Evolutionary conservation across 129 eudicot species (phyloP), one percentile per base, ranked within the genome.

Genomic region (Centaurea solstitialis): DNA sequence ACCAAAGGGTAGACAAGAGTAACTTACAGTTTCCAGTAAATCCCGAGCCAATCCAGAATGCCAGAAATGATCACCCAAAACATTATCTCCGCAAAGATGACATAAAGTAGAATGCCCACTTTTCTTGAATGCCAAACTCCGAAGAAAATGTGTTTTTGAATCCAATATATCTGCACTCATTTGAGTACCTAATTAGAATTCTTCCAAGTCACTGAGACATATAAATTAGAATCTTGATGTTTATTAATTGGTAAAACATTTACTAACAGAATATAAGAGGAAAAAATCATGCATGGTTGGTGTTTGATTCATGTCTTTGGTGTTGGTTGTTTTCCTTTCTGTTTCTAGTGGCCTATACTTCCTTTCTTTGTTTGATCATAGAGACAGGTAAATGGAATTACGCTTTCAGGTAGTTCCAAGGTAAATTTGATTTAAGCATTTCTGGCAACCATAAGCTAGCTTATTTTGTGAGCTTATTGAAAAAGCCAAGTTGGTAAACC

Each of bases 41-140:
- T 87, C 82, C 88, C 80, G 22, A 82, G 35, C 79, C 83, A 3
- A 73, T 94, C 93, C 30, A 94, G 75, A 70, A 92, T 26, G 89
- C 96, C 98, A 65, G 96, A 89, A 82, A 92, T 85, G 22, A 90
- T 33, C 77, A 73, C 93, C 98, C 98, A 94, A 79, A 94, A 94
- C 43, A 88, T 74, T 76, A 94, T 92, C 82, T 94, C 94, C 17
- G 92, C 98, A 76, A 92, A 94, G 76, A 94, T 84, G 11, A 94
- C 97, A 80, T 94, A 94, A 21, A 94, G 89, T 67, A 94, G 84
- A 43, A 81, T 90, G 38, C 98, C 98, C 22, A 92, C 89, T 88
- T 86, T 91, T 78, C 78, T 84, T 82, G 95, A 91, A 85, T 90
- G 86, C 98, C 98, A 94, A 33, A 94, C 93, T 33, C 80, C 83